Conservation (phyloP, 768 basidiomycete species). For the Serendipita sp. region DNA sequence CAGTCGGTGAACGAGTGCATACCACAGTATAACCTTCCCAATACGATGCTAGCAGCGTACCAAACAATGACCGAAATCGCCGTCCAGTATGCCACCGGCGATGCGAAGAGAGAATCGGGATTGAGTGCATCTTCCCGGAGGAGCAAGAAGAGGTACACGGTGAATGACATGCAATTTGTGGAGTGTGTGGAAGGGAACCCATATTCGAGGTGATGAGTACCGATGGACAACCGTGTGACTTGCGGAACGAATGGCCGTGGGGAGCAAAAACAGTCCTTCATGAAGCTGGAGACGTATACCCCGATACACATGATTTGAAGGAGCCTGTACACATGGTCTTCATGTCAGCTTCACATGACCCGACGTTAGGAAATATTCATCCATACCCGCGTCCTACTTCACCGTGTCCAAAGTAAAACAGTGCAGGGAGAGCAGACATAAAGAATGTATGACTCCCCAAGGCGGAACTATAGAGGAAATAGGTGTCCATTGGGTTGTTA, state of each 20-base stretch:
- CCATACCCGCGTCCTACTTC: conserved; percentile 60
- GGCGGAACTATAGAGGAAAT: conserved; percentile 70
- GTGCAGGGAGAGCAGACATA: conserved; percentile 70
- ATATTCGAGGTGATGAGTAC: conserved; percentile 73
- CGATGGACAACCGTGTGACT: conserved; percentile 76
- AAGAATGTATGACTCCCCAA: conserved; percentile 86
- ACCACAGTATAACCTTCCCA: conserved; percentile 66
- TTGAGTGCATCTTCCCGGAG: background rate
- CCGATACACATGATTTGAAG: conserved; percentile 57
- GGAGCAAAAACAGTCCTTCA: conserved; percentile 81
- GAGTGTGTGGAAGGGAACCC: conserved; percentile 95
- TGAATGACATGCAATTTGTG: conserved; percentile 80
- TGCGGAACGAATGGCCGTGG: conserved; percentile 86
- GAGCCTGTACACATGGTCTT: conserved; percentile 28
- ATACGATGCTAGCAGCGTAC: conserved; percentile 59
- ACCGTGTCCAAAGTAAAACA: conserved; percentile 77
- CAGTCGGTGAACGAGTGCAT: conserved; percentile 84
- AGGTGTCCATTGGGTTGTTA: conserved; percentile 52
- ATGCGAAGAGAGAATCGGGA: conserved; percentile 31
- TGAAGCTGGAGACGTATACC: conserved; percentile 71
- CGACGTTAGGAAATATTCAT: background rate
- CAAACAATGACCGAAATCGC: conserved; percentile 29
- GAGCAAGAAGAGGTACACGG: conserved; percentile 45
- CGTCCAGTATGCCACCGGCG: conserved; percentile 16
- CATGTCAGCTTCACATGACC: background rate